Evolutionary conservation across 352 stramenopile genomes (phyloP), one percentile per base, ranked within the genome.

Genomic region (Pythium apleroticum): DNA sequence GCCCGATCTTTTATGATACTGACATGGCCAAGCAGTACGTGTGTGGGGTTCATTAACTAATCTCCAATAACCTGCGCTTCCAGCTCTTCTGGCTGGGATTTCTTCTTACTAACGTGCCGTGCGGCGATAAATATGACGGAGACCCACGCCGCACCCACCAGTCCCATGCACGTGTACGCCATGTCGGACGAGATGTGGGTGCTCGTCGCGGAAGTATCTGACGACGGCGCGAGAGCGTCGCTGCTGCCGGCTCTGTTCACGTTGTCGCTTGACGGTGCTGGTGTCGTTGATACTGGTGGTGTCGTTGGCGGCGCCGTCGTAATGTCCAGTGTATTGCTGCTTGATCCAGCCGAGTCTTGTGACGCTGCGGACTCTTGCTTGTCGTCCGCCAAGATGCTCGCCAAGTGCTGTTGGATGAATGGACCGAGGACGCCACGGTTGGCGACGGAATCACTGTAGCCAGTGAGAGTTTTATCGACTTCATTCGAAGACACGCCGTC

Each of bases 371-470:
- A 46, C 24, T 46, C 39, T 17, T 46, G 39, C 24, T 46, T 46
- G 39, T 46, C 39, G 9, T 46, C 39, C 5, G 60, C 10, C 10
- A 59, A 0, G 43, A 88, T 50, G 27, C 58, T 72, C 25, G 71
- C 55, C 20, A 89, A 55, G 8, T 89, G 80, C 30, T 73, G 66
- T 30, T 85, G 67, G 28, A 92, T 75, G 53, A 80, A 87, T 6
- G 74, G 75, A 15, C 70, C 68, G 4, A 90, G 59, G 22, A 89
- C 71, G 14, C 78, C 84, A 58, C 74, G 72, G 58, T 89, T 90
- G 24, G 81, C 74, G 6, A 69, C 57, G 0, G 58, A 67, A 28
- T 79, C 57, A 24, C 59, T 80, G 57, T 73, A 86, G 3, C 49
- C 67, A 1, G 41, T 7, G 2, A 60, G 35, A 4, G 53, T n/a